Evolutionary conservation across 208 protist genomes (phyloP).

Genomic region (Porcisia deanei): DNA sequence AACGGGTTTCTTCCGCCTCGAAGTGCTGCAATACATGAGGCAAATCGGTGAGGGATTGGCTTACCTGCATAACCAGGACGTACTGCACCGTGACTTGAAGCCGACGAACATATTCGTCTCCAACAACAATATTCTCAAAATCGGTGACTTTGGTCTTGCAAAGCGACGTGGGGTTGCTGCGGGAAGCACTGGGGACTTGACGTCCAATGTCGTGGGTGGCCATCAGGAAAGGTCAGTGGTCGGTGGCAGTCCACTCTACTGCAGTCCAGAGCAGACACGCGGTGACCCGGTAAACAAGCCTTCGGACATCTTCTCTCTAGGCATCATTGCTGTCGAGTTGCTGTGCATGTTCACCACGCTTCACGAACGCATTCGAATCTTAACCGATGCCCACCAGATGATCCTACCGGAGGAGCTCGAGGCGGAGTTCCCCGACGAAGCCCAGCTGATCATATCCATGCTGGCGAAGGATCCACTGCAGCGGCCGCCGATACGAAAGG

Average conservation of each 20-base stretch:
- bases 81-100: conserved; percentile 86
- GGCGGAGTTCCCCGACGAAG: conserved; percentile 50
- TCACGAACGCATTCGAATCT: conserved; percentile 68
- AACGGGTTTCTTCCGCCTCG: conserved; percentile 48
- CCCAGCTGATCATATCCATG: conserved; percentile 49
- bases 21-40: conserved; percentile 66
- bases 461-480: conserved; percentile 31
- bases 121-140: conserved; percentile 61
- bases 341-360: conserved; percentile 71
- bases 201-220: conserved; percentile 30
- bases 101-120: conserved; percentile 87
- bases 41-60: conserved; percentile 65
- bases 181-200: conserved; percentile 20
- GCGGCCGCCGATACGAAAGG: conserved; percentile 34
- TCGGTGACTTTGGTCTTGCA: conserved; percentile 87
- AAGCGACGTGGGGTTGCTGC: conserved; percentile 36
- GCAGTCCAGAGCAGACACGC: conserved; percentile 76
- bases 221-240: conserved; percentile 55
- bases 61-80: conserved; percentile 75
- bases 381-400: conserved; percentile 55
- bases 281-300: conserved; percentile 51
- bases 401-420: conserved; percentile 41
- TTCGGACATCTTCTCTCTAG: conserved; percentile 81
- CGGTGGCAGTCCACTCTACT: conserved; percentile 75
- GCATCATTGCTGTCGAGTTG: conserved; percentile 81